Evolutionary conservation across 2,329 filamentous ascomycete species (phyloP).

Genomic region (Metarhizium guizhouense): DNA sequence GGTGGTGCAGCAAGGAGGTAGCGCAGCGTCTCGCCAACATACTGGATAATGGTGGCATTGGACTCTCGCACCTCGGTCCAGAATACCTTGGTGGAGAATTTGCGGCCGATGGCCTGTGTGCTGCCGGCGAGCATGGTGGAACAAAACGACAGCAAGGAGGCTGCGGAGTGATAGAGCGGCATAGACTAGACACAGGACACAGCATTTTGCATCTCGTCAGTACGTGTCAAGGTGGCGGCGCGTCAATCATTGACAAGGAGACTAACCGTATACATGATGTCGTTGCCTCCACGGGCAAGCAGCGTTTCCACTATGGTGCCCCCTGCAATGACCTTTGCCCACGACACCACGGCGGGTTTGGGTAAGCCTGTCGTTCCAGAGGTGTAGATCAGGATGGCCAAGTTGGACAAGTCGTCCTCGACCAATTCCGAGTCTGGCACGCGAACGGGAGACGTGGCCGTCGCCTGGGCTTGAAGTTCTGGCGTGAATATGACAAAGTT

Average conservation of each 20-base stretch:
- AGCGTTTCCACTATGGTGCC: constrained; percentile 30
- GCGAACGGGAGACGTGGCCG: constrained; percentile 41
- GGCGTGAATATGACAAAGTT: constrained; percentile 54
- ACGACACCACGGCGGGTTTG: constrained; percentile 70
- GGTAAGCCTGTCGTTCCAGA: constrained; percentile 79
- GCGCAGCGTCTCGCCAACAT: constrained; percentile 80
- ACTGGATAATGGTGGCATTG: constrained; percentile 70
- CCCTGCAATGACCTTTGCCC: constrained; percentile 53
- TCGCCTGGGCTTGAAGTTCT: constrained; percentile 45
- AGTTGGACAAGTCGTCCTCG: constrained; percentile 41
- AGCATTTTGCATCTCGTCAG: neutral
- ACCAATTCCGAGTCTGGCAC: constrained; percentile 48
- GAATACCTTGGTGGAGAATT: constrained; percentile 70
- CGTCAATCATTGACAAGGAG: neutral
- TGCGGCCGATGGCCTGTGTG: constrained; percentile 64
- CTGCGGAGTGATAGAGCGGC: constrained; percentile 83
- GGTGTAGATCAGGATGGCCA: constrained; percentile 74
- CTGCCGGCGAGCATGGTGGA: constrained; percentile 50
- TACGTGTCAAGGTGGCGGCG: neutral
- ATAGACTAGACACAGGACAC: constrained; percentile 48
- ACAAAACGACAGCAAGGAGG: constrained; percentile 58
- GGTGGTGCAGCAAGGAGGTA: constrained; percentile 65
- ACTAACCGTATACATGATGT: constrained; percentile 59
- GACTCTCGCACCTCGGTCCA: constrained; percentile 67
- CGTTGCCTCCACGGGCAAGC: constrained; percentile 48